phyloP scores from a whole-genome alignment of 2,329 filamentous ascomycete species.

The Thelonectria olida region DNA sequence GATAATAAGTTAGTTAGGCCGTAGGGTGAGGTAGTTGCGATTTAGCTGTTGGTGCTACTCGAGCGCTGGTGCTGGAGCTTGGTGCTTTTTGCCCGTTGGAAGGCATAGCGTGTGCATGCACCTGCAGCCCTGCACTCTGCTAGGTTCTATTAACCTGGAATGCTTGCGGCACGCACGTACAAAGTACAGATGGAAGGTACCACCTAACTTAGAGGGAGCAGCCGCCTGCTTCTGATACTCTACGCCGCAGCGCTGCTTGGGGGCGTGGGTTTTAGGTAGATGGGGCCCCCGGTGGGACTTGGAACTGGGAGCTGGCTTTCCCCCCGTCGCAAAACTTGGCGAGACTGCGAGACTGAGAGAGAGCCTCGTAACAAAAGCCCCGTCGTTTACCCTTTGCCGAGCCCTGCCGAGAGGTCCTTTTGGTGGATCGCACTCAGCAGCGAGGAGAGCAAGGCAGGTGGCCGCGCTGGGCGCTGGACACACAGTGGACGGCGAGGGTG shows the following conservation, averaged over 20 bases:
- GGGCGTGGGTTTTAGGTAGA: constrained; percentile 27
- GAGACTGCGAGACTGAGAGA: no score
- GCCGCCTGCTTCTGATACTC: constrained; percentile 3
- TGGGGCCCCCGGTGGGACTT: constrained; percentile 2
- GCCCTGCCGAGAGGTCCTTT: neutral
- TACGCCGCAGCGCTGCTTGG: constrained; percentile 4
- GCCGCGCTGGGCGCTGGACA: constrained; percentile 19
- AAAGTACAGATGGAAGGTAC: neutral
- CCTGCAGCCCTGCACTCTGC: no score
- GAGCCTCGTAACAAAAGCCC: neutral
- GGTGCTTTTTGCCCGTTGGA: neutral
- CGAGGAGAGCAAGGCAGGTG: neutral
- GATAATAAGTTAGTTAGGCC: constrained; percentile 9
- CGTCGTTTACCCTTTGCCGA: constrained; percentile 5
- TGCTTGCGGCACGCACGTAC: neutral
- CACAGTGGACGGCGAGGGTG: neutral
- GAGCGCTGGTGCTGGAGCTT: constrained; percentile 5
- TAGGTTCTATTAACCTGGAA: no score
- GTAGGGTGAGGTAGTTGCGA: constrained; percentile 23
- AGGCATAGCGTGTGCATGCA: neutral
- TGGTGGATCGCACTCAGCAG: constrained; percentile 12
- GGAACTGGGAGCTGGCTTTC: neutral
- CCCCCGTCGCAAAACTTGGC: no score
- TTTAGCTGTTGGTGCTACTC: constrained; percentile 2
- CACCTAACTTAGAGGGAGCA: neutral